These are phyloP conservation scores for Extremus antarcticus DNA, from an alignment of 495 filamentous ascomycete genomes.

Conservation along the genomic window DNA sequence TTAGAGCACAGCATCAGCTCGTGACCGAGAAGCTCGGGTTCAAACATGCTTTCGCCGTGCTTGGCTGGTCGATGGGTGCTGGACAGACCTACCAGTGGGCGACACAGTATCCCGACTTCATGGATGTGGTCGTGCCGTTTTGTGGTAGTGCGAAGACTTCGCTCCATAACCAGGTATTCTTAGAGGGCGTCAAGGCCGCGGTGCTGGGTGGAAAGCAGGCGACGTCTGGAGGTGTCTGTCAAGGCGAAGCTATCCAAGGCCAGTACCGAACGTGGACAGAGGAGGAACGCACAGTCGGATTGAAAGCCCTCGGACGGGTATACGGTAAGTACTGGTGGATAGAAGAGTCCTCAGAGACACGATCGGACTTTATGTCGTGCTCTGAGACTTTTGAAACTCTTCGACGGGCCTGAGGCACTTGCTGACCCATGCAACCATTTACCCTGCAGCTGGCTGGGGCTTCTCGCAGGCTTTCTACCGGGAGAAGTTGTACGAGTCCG, in stretches of 20 bases:
- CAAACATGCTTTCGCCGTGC: constrained; percentile 48
- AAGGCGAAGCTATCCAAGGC: constrained; percentile 31
- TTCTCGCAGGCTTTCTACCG: constrained; percentile 62
- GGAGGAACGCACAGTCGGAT: constrained; percentile 46
- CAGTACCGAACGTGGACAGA: constrained; percentile 42
- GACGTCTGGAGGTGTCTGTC: constrained; percentile 38
- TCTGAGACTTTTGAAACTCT: too few species aligned
- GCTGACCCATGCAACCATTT: too few species aligned
- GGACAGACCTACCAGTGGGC: constrained; percentile 62
- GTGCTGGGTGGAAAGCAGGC: constrained; percentile 51
- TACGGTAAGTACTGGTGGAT: too few species aligned
- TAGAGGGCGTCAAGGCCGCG: constrained; percentile 60
- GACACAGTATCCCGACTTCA: constrained; percentile 59
- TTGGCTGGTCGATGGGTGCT: constrained; percentile 64
- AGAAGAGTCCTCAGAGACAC: too few species aligned
- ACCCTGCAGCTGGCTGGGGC: constrained; percentile 61
- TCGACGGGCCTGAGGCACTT: too few species aligned
- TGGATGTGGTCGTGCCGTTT: constrained; percentile 55
- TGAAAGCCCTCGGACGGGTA: constrained; percentile 58
- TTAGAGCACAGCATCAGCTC: constrained; percentile 53
- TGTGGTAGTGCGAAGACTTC: constrained; percentile 58
- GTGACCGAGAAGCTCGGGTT: constrained; percentile 54
- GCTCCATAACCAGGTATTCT: constrained; percentile 57
- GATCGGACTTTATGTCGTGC: too few species aligned
- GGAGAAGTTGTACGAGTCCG: constrained; percentile 50